Conservation (phyloP, 2,329 filamentous ascomycete genomes). For the Aspergillus chevalieri region DNA sequence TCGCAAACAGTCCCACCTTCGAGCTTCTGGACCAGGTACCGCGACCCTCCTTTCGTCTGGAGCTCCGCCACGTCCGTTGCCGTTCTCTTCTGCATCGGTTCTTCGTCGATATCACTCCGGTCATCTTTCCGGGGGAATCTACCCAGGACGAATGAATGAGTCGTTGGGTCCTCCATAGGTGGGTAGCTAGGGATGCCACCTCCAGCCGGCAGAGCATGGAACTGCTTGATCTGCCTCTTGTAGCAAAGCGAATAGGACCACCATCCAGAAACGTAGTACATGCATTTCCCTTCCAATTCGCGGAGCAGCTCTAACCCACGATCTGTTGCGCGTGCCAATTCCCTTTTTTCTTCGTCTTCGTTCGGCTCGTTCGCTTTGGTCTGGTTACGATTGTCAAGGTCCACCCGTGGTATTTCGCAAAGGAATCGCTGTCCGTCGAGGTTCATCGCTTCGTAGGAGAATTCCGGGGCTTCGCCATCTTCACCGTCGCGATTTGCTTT, state of each 20-base stretch:
- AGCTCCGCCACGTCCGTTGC: conserved; percentile 54
- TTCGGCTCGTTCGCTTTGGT: conserved; percentile 52
- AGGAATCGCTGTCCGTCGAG: conserved; percentile 66
- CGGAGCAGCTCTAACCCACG: conserved; percentile 75
- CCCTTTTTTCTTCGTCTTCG: conserved; percentile 68
- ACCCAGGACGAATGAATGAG: conserved; percentile 72
- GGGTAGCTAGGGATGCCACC: conserved; percentile 62
- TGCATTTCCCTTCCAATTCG: conserved; percentile 70
- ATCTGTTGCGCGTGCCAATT: conserved; percentile 68
- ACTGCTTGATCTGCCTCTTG: conserved; percentile 79
- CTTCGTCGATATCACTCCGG: conserved; percentile 23
- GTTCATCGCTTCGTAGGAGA: conserved; percentile 66
- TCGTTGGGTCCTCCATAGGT: conserved; percentile 69
- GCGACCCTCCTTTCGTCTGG: conserved; percentile 74
- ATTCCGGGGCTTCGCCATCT: conserved; percentile 7
- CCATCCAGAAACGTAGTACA: conserved; percentile 83
- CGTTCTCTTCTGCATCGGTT: conserved; percentile 22
- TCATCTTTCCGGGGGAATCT: conserved; percentile 43
- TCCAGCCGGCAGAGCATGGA: conserved; percentile 70
- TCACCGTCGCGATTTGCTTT: conserved; percentile 47
- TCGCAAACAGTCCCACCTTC: conserved; percentile 78
- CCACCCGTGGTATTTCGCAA: conserved; percentile 73
- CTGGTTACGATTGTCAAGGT: conserved; percentile 57
- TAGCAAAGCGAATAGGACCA: conserved; percentile 97
- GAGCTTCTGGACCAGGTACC: conserved; percentile 79